Conservation (phyloP, 352 stramenopile genomes). For the Globisporangium sylvaticum region DNA sequence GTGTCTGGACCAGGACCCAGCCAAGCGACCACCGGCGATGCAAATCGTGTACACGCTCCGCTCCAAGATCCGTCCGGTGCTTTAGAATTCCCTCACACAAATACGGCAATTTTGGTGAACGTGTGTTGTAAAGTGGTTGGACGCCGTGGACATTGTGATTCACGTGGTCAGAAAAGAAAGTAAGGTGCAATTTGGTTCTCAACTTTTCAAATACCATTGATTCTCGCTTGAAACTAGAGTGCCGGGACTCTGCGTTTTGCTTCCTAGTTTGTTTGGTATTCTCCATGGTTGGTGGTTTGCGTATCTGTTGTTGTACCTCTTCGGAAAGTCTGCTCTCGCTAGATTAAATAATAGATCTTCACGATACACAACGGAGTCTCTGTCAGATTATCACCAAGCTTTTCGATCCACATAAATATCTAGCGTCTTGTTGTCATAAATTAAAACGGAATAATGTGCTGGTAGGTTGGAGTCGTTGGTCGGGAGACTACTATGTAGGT, state of each 20-base stretch:
- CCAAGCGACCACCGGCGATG: conserved; percentile 38
- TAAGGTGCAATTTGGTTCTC: neutral
- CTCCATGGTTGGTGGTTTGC: too few species aligned
- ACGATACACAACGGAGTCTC: neutral
- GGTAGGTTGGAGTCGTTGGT: too few species aligned
- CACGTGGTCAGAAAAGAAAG: neutral
- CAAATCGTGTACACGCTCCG: conserved; percentile 42
- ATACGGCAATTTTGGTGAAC: neutral
- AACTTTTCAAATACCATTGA: neutral
- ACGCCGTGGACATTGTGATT: neutral
- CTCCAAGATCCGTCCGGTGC: conserved; percentile 36
- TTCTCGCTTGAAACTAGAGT: neutral
- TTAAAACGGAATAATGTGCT: too few species aligned
- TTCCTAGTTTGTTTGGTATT: too few species aligned
- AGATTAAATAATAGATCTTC: too few species aligned
- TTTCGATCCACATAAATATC: neutral
- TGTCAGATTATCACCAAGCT: neutral
- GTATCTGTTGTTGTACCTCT: too few species aligned
- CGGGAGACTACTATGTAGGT: too few species aligned
- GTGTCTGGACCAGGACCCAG: conserved; percentile 36
- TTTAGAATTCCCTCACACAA: conserved; percentile 13
- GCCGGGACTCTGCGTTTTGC: too few species aligned
- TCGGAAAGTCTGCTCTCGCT: too few species aligned
- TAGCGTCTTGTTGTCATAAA: neutral
- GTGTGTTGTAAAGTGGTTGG: neutral